Evolutionary conservation across 2,329 filamentous ascomycete genomes (phyloP).

Genomic region (Trichoderma sp.): DNA sequence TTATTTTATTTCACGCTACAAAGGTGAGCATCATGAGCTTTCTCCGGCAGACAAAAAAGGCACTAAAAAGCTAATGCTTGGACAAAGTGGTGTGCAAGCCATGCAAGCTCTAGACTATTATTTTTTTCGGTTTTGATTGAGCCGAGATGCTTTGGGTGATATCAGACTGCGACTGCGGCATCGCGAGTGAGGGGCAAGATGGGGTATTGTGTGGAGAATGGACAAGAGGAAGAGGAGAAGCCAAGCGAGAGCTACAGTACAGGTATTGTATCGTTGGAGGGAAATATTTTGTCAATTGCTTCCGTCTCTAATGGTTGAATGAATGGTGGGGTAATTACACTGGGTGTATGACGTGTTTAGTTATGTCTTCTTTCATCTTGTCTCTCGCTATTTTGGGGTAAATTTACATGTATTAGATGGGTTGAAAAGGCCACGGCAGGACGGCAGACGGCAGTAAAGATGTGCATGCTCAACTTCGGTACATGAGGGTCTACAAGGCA

Average conservation of each 20-base stretch:
- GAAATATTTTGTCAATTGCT: background rate
- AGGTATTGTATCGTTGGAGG: background rate
- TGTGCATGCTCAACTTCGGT: background rate
- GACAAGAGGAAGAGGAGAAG: constrained; percentile 2
- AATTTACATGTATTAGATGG: background rate
- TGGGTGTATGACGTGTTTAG: background rate
- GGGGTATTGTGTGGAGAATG: constrained; percentile 11
- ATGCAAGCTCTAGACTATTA: background rate
- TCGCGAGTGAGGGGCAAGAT: constrained; percentile 18
- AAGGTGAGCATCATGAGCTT: background rate
- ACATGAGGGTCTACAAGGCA: background rate
- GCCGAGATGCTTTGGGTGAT: constrained; percentile 16
- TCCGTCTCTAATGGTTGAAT: background rate
- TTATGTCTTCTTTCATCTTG: background rate
- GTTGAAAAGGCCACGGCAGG: background rate
- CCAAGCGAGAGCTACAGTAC: background rate
- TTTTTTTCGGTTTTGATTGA: constrained; percentile 11
- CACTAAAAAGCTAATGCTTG: background rate
- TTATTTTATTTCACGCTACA: background rate
- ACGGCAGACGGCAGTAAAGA: background rate
- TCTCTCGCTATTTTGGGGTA: background rate
- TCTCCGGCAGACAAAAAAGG: background rate
- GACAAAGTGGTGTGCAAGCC: background rate
- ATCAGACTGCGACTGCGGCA: constrained; percentile 2
- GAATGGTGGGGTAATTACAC: background rate